These are phyloP conservation scores for Darksidea phi DNA, from an alignment of 495 filamentous ascomycete species.

Conservation along the genomic window DNA sequence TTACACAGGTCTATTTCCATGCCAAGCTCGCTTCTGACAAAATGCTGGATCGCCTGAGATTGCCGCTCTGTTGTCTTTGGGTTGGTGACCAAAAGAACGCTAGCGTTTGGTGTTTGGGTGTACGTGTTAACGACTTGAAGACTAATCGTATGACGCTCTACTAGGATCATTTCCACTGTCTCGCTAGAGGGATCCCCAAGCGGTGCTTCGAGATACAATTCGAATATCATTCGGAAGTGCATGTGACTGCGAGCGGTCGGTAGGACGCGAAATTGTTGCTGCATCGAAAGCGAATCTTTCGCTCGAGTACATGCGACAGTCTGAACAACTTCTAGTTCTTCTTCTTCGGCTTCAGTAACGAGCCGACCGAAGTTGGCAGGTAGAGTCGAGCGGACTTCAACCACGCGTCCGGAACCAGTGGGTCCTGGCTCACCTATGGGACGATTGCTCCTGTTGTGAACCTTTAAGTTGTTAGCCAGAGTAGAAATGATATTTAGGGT, in stretches of 20 bases:
- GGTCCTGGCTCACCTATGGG: neutral
- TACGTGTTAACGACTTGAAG: neutral
- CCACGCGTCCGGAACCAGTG: neutral
- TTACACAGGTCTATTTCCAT: constrained; percentile 1
- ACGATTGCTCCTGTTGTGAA: neutral
- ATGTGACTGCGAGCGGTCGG: constrained; percentile 3
- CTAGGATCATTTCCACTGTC: constrained; percentile 1
- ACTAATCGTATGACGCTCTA: neutral
- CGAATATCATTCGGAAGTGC: constrained; percentile 6
- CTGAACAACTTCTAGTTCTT: neutral
- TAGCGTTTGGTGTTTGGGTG: neutral
- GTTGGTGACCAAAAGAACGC: neutral
- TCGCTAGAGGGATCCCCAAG: neutral
- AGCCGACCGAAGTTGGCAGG: constrained; percentile 1
- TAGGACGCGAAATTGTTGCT: constrained; percentile 6
- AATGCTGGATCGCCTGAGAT: neutral
- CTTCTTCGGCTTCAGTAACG: neutral
- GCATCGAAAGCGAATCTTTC: neutral
- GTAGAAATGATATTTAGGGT: neutral
- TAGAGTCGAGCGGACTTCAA: constrained; percentile 2
- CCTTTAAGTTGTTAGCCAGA: neutral
- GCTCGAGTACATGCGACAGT: neutral
- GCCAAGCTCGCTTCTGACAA: neutral
- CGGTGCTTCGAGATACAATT: constrained; percentile 3
- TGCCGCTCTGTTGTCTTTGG: neutral